phyloP scores from a whole-genome alignment of 257 asterid species.

The Nicotiana obtusifolia region DNA sequence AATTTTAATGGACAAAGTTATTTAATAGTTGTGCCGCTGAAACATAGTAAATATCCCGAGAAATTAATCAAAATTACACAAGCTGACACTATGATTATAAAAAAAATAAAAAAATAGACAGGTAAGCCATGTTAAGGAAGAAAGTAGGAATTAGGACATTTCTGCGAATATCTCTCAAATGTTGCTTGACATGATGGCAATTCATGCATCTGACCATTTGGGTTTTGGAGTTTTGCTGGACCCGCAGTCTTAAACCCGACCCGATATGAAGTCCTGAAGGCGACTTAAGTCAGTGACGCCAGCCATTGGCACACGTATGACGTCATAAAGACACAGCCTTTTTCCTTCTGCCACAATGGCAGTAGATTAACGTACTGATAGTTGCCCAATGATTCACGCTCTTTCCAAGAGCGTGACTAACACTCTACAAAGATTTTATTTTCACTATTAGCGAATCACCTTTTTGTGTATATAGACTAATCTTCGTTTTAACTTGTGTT shows the following conservation, averaged over 20 bases:
- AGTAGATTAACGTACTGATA: background rate
- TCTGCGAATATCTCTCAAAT: background rate
- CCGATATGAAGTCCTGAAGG: background rate
- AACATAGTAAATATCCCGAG: too few relatives aligned
- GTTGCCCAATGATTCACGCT: background rate
- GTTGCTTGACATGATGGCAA: background rate
- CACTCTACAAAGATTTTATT: background rate
- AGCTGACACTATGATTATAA: too few relatives aligned
- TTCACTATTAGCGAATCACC: background rate
- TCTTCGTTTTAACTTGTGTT: too few relatives aligned
- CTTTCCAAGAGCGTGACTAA: background rate
- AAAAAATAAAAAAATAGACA: background rate
- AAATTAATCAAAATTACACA: too few relatives aligned
- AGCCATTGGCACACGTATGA: background rate
- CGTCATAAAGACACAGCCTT: background rate
- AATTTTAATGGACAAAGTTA: too few relatives aligned
- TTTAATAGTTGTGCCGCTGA: too few relatives aligned
- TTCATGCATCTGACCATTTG: background rate
- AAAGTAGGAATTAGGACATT: background rate
- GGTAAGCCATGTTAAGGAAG: background rate
- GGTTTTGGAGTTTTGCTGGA: background rate
- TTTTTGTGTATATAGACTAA: too few relatives aligned
- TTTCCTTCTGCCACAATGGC: background rate
- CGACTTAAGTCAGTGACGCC: background rate
- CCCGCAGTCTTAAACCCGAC: background rate